phyloP scores from a whole-genome alignment of 805 yeast genomes.

The Ogataea degrootiae region DNA sequence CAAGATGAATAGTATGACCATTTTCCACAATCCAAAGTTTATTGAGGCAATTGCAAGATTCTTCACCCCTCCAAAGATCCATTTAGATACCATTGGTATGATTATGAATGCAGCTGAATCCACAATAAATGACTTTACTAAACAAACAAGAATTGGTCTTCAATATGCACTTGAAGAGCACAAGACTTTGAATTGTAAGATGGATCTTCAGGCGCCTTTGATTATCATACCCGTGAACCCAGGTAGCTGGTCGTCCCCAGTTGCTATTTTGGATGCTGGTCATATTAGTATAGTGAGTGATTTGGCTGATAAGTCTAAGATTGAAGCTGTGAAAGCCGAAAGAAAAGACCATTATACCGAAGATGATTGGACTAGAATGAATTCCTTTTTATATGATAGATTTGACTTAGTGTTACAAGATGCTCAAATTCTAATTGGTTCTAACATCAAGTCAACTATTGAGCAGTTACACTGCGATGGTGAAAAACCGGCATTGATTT shows the following conservation, averaged over 20 bases:
- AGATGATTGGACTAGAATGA: constrained; percentile 72
- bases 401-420: constrained; percentile 73
- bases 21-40: constrained; percentile 82
- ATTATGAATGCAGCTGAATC: constrained; percentile 93
- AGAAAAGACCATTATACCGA: constrained; percentile 46
- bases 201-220: constrained; percentile 92
- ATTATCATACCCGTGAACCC: constrained; percentile 84
- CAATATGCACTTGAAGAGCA: constrained; percentile 94
- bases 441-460: constrained; percentile 72
- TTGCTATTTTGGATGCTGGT: constrained; percentile 92
- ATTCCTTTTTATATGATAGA: constrained; percentile 83
- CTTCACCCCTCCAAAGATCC: constrained; percentile 83
- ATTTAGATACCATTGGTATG: constrained; percentile 83
- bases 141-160: constrained; percentile 85
- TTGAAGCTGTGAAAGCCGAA: constrained; percentile 65
- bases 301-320: constrained; percentile 62
- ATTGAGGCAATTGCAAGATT: constrained; percentile 70
- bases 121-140: constrained; percentile 84
- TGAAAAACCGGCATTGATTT: constrained; percentile 51
- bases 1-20: constrained; percentile 79
- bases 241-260: constrained; percentile 74
- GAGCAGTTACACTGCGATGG: constrained; percentile 54
- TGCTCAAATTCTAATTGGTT: constrained; percentile 85
- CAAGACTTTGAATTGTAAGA: constrained; percentile 76
- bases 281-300: constrained; percentile 83